These are phyloP conservation scores for Alternaria ventricosa DNA, from an alignment of 2,329 filamentous ascomycete species.

Conservation along the genomic window DNA sequence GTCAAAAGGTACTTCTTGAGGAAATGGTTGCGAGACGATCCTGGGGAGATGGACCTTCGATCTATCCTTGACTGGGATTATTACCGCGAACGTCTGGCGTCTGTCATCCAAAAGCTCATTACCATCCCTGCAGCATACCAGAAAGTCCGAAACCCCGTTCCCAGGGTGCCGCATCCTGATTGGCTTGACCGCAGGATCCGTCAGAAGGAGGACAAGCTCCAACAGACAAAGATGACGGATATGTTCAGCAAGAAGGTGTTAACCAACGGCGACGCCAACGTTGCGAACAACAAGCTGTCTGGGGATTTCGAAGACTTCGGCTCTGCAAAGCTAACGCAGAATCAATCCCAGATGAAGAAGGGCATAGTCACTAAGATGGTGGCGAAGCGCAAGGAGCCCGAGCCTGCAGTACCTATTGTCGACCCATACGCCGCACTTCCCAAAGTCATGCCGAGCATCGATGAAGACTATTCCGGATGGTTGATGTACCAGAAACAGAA, in stretches of 20 bases:
- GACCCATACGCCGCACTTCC: slow-evolving; percentile 87
- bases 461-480: slow-evolving; percentile 86
- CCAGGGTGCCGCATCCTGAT: slow-evolving; percentile 90
- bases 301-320: slow-evolving; percentile 84
- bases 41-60: slow-evolving; percentile 86
- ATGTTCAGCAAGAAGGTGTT: slow-evolving; percentile 79
- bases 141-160: slow-evolving; percentile 93
- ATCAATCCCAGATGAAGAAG: slow-evolving; percentile 49
- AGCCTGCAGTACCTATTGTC: slow-evolving; percentile 60
- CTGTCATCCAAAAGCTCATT: slow-evolving; percentile 98
- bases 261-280: slow-evolving; percentile 72
- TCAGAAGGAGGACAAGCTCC: slow-evolving; percentile 94
- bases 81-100: slow-evolving; percentile 92
- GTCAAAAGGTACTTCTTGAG: slow-evolving; percentile 89
- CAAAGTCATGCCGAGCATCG: slow-evolving; percentile 81
- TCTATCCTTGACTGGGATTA: slow-evolving; percentile 96
- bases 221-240: slow-evolving; percentile 98
- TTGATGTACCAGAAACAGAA: slow-evolving; percentile 96
- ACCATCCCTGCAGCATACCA: slow-evolving; percentile 97
- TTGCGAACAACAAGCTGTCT: slow-evolving; percentile 63
- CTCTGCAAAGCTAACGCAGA: slow-evolving; percentile 57
- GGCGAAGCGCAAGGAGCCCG: slow-evolving; percentile 58
- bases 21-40: slow-evolving; percentile 96
- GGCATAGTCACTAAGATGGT: slow-evolving; percentile 54
- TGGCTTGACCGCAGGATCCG: slow-evolving; percentile 95